Percentiles rank a stretch among this genome's conserved stretches.
phyloP scores from a whole-genome alignment of 371 early-diverging fungal genomes.

The Mucor velutinosus region DNA sequence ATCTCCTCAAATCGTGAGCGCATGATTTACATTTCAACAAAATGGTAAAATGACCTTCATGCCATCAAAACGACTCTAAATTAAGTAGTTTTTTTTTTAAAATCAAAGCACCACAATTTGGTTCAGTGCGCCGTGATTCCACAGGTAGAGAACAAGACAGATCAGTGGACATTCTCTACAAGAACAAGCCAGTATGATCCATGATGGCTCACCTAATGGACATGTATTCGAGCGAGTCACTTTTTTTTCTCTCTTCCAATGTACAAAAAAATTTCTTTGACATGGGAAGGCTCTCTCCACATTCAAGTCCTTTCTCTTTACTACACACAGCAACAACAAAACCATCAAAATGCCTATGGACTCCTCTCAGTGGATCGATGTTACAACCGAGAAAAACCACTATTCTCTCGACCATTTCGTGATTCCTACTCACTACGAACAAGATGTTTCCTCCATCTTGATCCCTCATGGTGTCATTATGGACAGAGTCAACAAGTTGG shows the following conservation, averaged over 20 bases:
- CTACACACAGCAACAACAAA: not conserved
- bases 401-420: conserved; percentile 85
- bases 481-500: conserved; percentile 87
- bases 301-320: not conserved
- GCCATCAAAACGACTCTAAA: too few relatives aligned
- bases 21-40: too few relatives aligned
- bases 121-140: too few relatives aligned
- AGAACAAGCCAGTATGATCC: too few relatives aligned
- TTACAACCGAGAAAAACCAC: conserved; percentile 71
- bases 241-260: not conserved
- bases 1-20: too few relatives aligned
- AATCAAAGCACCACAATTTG: too few relatives aligned
- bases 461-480: conserved; percentile 94
- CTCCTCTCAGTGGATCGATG: conserved; percentile 74
- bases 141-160: too few relatives aligned
- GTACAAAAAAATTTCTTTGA: not conserved
- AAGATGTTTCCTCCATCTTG: conserved; percentile 82
- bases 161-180: too few relatives aligned
- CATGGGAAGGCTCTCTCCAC: not conserved
- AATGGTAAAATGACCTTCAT: too few relatives aligned
- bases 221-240: not conserved
- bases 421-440: conserved; percentile 85
- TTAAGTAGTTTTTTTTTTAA: too few relatives aligned
- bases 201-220: not conserved
- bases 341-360: conserved; percentile 53